These are phyloP conservation scores for Panaeolus cyanescens DNA, from an alignment of 768 basidiomycete genomes.

Conservation along the genomic window DNA sequence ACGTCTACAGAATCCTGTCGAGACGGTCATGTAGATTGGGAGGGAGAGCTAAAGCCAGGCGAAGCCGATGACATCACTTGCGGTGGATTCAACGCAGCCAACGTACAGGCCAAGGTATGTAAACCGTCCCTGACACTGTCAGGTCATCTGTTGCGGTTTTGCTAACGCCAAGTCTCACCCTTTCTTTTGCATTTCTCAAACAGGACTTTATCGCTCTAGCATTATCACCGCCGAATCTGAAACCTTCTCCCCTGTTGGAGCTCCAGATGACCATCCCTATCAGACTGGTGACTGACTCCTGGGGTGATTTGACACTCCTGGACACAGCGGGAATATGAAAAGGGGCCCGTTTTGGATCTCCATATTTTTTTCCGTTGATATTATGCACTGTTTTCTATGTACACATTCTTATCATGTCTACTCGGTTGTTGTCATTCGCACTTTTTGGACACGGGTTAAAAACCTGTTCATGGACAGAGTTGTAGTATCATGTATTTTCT, in stretches of 20 bases:
- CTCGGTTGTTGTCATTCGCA: neutral
- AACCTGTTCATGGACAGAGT: neutral
- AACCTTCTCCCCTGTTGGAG: conserved; percentile 34
- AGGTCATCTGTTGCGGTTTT: conserved; percentile 1
- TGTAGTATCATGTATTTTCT: neutral
- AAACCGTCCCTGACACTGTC: neutral
- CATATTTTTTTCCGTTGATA: neutral
- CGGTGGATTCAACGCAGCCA: conserved; percentile 48
- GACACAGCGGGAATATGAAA: conserved; percentile 10
- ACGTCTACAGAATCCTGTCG: conserved; percentile 19
- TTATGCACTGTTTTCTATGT: neutral
- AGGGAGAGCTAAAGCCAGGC: conserved; percentile 45
- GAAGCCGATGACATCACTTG: conserved; percentile 36
- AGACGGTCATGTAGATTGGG: conserved; percentile 59
- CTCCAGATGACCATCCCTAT: conserved; percentile 53
- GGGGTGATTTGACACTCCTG: conserved; percentile 21
- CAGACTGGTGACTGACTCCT: conserved; percentile 61
- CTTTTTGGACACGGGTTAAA: neutral
- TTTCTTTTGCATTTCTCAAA: conserved; percentile 3
- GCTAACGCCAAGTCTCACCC: conserved; percentile 5
- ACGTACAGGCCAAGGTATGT: conserved; percentile 44
- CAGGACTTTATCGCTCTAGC: conserved; percentile 62
- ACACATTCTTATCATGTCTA: neutral
- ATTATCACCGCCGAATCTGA: conserved; percentile 40
- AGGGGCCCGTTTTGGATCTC: neutral